Base-by-base conservation (phyloP, 2,329 filamentous ascomycete genomes). In the Cercospora berteroae region DNA sequence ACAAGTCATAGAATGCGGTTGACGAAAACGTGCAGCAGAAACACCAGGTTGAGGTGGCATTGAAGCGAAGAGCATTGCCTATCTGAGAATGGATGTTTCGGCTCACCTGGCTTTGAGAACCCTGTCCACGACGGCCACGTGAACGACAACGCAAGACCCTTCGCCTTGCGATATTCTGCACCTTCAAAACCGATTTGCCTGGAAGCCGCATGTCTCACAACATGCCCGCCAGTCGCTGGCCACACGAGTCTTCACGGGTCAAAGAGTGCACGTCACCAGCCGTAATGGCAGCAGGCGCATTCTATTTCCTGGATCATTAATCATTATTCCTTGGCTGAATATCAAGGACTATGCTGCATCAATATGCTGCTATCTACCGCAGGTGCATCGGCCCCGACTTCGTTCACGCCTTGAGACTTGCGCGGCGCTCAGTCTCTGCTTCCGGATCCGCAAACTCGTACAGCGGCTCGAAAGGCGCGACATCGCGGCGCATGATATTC, bases 401-500 rank as follows among this genome's bases (percentile, higher is more conserved):
- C 7, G 55, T 57, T 50, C 48, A 16, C n/a, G 39, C 59, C 18
- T n/a, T 57, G 39, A 55, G 23, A n/a, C 63, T 60, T 18, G 63
- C 57, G 25, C 66, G 57, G 23, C 61, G 63, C 50, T 67, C 62
- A 25, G 29, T 59, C 50, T 61, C 60, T n/a, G 60, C 61, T n/a
- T 61, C 52, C 13, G 59, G 60, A 36, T 68, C 67, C 27, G 57
- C 67, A 33, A 66, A 66, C 23, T 71, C 58, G 55, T 70, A 72
- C 23, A 74, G 61, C 31, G 68, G 67, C 52, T 66, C 63, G 1
- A 71, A 67, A 5, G 69, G 70, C 67, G 69, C 63, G 8, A 74
- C 69, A 50, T 74, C 72, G 31, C 65, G 60, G 4, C 72, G 62
- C 63, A 72, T 13, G 7, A 73, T 36, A 20, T 72, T 64, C 60